These are phyloP conservation scores for Flaveria brownii DNA, from an alignment of 129 eudicot genomes.

Conservation along the genomic window DNA sequence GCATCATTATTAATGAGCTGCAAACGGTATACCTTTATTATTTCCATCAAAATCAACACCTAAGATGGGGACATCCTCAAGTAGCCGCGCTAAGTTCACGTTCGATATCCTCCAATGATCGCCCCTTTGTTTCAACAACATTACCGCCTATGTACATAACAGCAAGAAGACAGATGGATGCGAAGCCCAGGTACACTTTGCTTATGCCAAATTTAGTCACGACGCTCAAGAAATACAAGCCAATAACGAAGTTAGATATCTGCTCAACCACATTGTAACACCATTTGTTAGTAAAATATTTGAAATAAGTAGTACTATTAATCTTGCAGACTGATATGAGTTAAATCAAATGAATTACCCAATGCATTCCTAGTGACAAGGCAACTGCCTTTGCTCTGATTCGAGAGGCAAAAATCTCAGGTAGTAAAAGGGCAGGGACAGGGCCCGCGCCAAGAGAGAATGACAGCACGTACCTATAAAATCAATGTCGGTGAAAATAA, in stretches of 20 bases:
- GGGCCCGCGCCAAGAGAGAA: conserved; percentile 99
- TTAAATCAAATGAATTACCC: conserved; percentile 52
- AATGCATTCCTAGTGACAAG: conserved; percentile 88
- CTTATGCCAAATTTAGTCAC: conserved; percentile 84
- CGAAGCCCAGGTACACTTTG: conserved; percentile 89
- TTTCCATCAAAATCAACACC: conserved; percentile 21
- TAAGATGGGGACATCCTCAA: conserved; percentile 32
- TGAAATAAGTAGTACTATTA: not conserved
- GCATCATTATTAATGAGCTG: conserved; percentile 32
- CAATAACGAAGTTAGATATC: conserved; percentile 90
- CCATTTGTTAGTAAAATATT: conserved; percentile 17
- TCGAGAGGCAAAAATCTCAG: conserved; percentile 92
- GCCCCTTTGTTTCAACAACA: conserved; percentile 92
- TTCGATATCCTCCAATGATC: conserved; percentile 92
- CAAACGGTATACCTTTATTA: conserved; percentile 32
- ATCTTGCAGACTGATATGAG: not conserved
- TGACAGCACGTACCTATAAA: conserved; percentile 73
- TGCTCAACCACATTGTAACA: conserved; percentile 34
- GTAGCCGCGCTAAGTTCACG: conserved; percentile 72
- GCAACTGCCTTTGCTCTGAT: conserved; percentile 98
- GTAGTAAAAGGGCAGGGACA: conserved; percentile 92
- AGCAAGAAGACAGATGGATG: conserved; percentile 72
- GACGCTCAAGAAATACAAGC: conserved; percentile 90
- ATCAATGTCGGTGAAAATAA: conserved; percentile 1
- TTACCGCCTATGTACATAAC: conserved; percentile 76